Percentiles rank a stretch among this genome's conserved stretches.
phyloP scores from a whole-genome alignment of 1,139 yeast species.

The Arxiozyma telluris region DNA sequence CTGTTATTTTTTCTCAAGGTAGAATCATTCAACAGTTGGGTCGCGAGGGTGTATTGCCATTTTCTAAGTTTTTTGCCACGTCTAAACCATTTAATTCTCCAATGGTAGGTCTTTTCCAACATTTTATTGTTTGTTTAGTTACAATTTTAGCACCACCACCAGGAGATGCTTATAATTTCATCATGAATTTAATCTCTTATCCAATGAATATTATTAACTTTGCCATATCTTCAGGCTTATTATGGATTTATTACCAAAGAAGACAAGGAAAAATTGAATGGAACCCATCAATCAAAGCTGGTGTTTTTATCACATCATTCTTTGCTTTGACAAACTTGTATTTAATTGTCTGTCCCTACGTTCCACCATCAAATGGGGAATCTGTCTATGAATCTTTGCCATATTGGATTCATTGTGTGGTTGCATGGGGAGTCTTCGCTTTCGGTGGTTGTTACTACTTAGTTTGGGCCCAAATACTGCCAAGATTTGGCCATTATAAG shows the following conservation, averaged over 20 bases:
- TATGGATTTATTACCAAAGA: constrained; percentile 53
- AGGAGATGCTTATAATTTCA: constrained; percentile 71
- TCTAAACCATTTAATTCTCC: constrained; percentile 44
- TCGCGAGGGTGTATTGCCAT: constrained; percentile 63
- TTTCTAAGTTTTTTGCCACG: constrained; percentile 47
- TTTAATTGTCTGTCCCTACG: constrained; percentile 69
- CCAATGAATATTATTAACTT: constrained; percentile 66
- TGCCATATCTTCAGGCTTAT: constrained; percentile 62
- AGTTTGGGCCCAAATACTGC: constrained; percentile 55
- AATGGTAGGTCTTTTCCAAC: constrained; percentile 43
- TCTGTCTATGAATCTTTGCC: constrained; percentile 60
- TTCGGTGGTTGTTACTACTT: constrained; percentile 67
- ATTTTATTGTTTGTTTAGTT: constrained; percentile 44
- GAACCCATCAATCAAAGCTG: constrained; percentile 69
- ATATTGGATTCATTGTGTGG: constrained; percentile 75
- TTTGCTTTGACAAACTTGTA: constrained; percentile 63
- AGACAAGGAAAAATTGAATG: constrained; percentile 48
- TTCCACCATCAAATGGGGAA: constrained; percentile 64
- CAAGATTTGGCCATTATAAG: constrained; percentile 49
- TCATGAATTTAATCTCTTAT: constrained; percentile 65
- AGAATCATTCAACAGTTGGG: constrained; percentile 70
- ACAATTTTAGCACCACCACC: constrained; percentile 61
- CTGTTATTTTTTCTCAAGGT: constrained; percentile 72
- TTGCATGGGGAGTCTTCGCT: constrained; percentile 70
- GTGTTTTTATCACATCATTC: constrained; percentile 53